These are phyloP conservation scores for Fusarium algeriense DNA, from an alignment of 2,329 filamentous ascomycete genomes.

Conservation along the genomic window DNA sequence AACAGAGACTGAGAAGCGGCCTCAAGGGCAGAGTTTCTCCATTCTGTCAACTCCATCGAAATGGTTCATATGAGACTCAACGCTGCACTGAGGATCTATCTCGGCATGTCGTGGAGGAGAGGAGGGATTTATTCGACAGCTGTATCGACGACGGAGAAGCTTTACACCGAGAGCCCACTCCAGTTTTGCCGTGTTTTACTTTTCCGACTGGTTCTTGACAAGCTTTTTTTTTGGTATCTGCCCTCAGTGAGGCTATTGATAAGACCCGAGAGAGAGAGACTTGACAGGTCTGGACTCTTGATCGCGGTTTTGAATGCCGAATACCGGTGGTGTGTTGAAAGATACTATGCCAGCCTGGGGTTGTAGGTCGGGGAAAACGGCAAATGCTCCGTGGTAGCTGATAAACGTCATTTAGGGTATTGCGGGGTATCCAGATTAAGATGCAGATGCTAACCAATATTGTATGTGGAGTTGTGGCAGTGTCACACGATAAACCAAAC, in stretches of 20 bases:
- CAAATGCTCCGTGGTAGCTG: conserved; percentile 24
- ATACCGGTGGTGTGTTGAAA: conserved; percentile 22
- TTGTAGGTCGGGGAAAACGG: conserved; percentile 35
- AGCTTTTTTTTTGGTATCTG: background rate
- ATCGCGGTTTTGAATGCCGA: conserved; percentile 29
- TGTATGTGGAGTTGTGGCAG: conserved; percentile 4
- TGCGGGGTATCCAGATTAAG: conserved; percentile 34
- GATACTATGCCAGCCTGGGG: conserved; percentile 27
- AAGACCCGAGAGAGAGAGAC: background rate
- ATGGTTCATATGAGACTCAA: background rate
- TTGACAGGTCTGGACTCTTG: background rate
- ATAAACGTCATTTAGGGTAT: conserved; percentile 34
- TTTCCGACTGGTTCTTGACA: background rate
- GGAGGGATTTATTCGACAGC: conserved; percentile 10
- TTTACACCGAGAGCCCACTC: conserved; percentile 12
- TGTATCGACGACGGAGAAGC: conserved; percentile 21
- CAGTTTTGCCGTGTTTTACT: conserved; percentile 17
- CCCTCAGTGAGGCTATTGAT: background rate
- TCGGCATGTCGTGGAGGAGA: conserved; percentile 10
- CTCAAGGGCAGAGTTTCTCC: conserved; percentile 36
- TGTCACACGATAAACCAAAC: conserved; percentile 5
- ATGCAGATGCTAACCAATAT: conserved; percentile 20
- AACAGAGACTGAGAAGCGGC: conserved; percentile 31
- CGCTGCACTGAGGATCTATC: conserved; percentile 1
- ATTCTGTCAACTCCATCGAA: conserved; percentile 29